Evolutionary conservation across 2,329 filamentous ascomycete species (phyloP), one percentile per base, ranked within the genome.

Genomic region (Claviceps monticola): DNA sequence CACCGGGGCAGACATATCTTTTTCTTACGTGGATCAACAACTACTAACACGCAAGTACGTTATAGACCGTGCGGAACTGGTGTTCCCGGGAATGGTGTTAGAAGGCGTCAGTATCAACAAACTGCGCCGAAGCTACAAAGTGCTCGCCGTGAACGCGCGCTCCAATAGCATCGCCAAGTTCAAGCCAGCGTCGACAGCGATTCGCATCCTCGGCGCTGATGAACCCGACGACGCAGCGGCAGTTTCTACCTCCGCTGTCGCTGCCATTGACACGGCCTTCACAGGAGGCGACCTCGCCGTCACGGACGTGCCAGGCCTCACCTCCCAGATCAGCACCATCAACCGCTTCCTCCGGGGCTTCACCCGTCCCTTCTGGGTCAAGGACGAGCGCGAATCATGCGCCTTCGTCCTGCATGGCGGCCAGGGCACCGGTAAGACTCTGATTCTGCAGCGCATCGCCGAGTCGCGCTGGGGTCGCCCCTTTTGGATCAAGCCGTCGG

Each of bases 381-480:
- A 61, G 51, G 53, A 60, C 52, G 60, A 68, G 56, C 57, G 61
- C 34, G 65, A 61, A 58, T 69, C 76, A 1, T 74, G 77, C 50
- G 81, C 80, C 0, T 75, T 93, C 38, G 74, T 93, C 23, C 72
- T 96, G 4, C 83, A 94, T 63, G 91, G 91, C 14, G 83, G 86
- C 17, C 79, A 80, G 55, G 90, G 91, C 11, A 94, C 87, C 0
- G 91, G 91, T 23, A 96, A 96, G 69, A 84, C 81, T 0, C 75
- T 85, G 56, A 71, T 96, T 0, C 70, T 96, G 1, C 66, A 83
- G 16, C 77, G 79, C 36, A 73, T 96, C 19, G 78, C 82, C 8
- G 74, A 72, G 6, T 79, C 81, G 0, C 76, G 75, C 53, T 95
- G 88, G 86, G 80, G 79, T 21, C 79, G 78, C 42, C 79, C 89